A percentile compares a stretch with the other conserved stretches of the same genome.
Evolutionary conservation across 805 yeast species (phyloP).

Genomic region (Ogataea sp.): DNA sequence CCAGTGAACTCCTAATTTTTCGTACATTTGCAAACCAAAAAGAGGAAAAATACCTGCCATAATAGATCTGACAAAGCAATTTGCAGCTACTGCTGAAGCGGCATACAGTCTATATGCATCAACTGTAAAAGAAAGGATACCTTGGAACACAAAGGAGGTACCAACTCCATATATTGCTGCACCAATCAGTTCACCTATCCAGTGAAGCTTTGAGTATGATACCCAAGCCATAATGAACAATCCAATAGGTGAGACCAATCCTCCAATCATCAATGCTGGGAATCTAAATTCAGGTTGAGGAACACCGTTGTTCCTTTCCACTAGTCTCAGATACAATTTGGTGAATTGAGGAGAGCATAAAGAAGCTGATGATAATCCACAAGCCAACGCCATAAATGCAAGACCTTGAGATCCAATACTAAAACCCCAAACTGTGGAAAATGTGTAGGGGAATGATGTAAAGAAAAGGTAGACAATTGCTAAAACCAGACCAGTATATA

Average conservation of each 20-base stretch:
- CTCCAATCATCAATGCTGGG: slow-evolving; percentile 51
- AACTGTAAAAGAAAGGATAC: slow-evolving; percentile 30
- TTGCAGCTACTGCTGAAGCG: slow-evolving; percentile 44
- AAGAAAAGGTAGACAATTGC: slow-evolving; percentile 59
- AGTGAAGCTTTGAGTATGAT: slow-evolving; percentile 39
- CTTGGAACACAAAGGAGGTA: slow-evolving; percentile 33
- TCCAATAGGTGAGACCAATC: slow-evolving; percentile 42
- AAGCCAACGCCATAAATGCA: slow-evolving; percentile 51
- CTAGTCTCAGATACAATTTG: slow-evolving; percentile 23
- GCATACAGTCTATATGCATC: slow-evolving; percentile 40
- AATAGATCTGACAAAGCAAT: slow-evolving; percentile 41
- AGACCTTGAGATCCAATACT: slow-evolving; percentile 49
- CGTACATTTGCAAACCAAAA: slow-evolving; percentile 51
- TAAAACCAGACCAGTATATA: slow-evolving; percentile 48
- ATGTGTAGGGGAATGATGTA: slow-evolving; percentile 57
- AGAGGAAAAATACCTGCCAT: slow-evolving; percentile 53
- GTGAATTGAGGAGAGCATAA: slow-evolving; percentile 23
- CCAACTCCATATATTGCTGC: slow-evolving; percentile 35
- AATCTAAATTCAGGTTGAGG: slow-evolving; percentile 51
- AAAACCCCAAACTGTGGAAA: slow-evolving; percentile 45
- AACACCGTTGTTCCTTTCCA: slow-evolving; percentile 27
- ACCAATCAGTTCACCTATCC: slow-evolving; percentile 45
- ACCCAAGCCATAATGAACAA: slow-evolving; percentile 56
- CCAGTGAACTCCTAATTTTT: slow-evolving; percentile 48
- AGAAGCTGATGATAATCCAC: slow-evolving; percentile 43